These are phyloP conservation scores for Rhododendron ferrugineum DNA, from an alignment of 148 eudicot genomes.

Conservation along the genomic window DNA sequence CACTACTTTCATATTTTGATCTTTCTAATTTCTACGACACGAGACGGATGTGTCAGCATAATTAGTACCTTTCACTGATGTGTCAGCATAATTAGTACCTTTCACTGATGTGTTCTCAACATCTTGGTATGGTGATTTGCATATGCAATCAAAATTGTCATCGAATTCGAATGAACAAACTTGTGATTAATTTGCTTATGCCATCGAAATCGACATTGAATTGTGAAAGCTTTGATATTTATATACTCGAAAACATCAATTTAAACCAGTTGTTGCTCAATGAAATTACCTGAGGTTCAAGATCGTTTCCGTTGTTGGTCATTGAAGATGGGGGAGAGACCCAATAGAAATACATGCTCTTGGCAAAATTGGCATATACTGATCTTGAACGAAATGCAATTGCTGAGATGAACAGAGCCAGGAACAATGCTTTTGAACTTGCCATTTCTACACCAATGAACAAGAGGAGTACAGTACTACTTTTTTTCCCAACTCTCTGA, in stretches of 20 bases:
- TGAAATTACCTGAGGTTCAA: constrained; percentile 40
- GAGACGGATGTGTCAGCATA: neutral
- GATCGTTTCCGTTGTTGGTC: constrained; percentile 27
- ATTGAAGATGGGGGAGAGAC: constrained; percentile 27
- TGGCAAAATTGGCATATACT: constrained; percentile 28
- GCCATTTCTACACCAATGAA: constrained; percentile 27
- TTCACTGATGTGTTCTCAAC: neutral
- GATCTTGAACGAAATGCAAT: constrained; percentile 25
- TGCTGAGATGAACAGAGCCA: constrained; percentile 23
- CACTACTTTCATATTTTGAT: neutral
- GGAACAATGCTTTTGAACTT: constrained; percentile 17
- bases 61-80: neutral
- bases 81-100: neutral
- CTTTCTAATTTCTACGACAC: neutral
- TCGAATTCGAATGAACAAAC: neutral
- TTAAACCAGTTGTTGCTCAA: neutral
- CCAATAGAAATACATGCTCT: constrained; percentile 37
- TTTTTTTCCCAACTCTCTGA: neutral
- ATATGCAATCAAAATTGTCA: neutral
- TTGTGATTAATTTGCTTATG: neutral
- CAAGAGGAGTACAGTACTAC: too few species aligned
- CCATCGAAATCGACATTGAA: neutral
- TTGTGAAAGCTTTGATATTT: neutral
- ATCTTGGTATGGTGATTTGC: neutral
- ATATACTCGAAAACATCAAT: neutral